Conservation (phyloP, 768 basidiomycete species). For the Tricholoma flavovirens region DNA sequence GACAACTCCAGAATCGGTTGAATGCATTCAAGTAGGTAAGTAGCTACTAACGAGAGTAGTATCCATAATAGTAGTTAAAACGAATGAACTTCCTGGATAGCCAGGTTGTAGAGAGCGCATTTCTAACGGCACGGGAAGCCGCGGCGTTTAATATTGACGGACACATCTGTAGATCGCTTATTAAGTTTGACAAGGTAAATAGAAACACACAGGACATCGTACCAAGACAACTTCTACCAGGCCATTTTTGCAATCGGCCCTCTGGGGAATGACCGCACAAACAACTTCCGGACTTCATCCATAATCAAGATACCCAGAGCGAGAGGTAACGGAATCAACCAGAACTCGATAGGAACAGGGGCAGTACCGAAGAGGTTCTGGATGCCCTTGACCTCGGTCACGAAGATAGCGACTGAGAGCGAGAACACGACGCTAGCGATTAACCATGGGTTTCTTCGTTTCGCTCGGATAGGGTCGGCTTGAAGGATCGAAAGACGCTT, state of each 20-base stretch:
- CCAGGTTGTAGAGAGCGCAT: not conserved
- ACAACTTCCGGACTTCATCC: constrained; percentile 37
- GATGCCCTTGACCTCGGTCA: constrained; percentile 37
- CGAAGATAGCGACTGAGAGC: constrained; percentile 34
- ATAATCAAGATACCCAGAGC: constrained; percentile 32
- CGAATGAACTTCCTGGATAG: not conserved
- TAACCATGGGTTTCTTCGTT: constrained; percentile 35
- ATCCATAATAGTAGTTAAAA: not conserved
- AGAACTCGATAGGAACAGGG: constrained; percentile 40
- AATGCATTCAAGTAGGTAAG: not conserved
- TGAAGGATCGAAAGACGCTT: constrained; percentile 34
- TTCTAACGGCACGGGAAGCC: not conserved
- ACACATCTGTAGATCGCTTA: not conserved
- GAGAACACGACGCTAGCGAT: constrained; percentile 2
- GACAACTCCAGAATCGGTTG: too few species aligned
- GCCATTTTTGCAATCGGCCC: constrained; percentile 10
- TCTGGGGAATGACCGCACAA: constrained; percentile 20
- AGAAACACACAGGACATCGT: not conserved
- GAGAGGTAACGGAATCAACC: constrained; percentile 40
- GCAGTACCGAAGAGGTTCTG: constrained; percentile 36
- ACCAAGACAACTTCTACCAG: constrained; percentile 10
- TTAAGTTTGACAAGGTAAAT: not conserved
- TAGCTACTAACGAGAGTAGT: not conserved
- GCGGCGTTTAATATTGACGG: not conserved
- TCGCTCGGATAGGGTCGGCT: constrained; percentile 41